Conservation (phyloP, 768 basidiomycete genomes). For the Kondoa malvinella region DNA sequence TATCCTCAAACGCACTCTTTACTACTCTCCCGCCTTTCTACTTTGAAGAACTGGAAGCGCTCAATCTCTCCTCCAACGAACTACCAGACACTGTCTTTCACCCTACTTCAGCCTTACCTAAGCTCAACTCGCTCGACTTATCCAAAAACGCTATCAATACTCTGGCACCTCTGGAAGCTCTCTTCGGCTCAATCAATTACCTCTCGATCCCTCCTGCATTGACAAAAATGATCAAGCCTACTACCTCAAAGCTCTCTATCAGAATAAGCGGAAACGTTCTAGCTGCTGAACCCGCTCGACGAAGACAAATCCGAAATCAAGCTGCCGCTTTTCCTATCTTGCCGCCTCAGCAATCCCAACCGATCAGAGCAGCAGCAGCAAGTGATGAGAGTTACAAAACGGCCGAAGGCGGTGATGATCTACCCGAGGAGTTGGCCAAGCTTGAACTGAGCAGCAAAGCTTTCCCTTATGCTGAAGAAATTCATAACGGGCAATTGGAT, state of each 20-base stretch:
- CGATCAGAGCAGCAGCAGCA: neutral
- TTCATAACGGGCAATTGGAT: neutral
- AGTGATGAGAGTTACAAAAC: neutral
- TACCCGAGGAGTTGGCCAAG: neutral
- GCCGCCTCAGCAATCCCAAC: too few species aligned
- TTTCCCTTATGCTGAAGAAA: neutral
- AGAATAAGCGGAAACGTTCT: neutral
- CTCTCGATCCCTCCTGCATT: neutral
- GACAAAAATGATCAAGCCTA: neutral
- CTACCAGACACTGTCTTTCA: slow-evolving; percentile 12
- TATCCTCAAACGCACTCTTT: slow-evolving; percentile 7
- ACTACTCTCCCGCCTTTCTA: neutral
- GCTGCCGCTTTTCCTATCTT: neutral
- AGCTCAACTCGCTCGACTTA: slow-evolving; percentile 7
- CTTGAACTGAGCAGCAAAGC: neutral
- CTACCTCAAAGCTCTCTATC: neutral
- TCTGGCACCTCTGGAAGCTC: slow-evolving; percentile 7
- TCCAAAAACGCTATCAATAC: slow-evolving; percentile 13
- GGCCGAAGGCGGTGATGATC: neutral
- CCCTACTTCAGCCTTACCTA: neutral
- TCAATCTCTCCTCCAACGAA: slow-evolving; percentile 3
- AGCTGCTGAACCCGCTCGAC: neutral
- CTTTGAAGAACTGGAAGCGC: slow-evolving; percentile 7
- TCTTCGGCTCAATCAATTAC: neutral
- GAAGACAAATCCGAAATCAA: neutral